A percentile compares a stretch with the other conserved stretches of the same genome.
These are phyloP conservation scores for Annulohypoxylon bovei DNA, from an alignment of 495 filamentous ascomycete genomes.

Conservation along the genomic window DNA sequence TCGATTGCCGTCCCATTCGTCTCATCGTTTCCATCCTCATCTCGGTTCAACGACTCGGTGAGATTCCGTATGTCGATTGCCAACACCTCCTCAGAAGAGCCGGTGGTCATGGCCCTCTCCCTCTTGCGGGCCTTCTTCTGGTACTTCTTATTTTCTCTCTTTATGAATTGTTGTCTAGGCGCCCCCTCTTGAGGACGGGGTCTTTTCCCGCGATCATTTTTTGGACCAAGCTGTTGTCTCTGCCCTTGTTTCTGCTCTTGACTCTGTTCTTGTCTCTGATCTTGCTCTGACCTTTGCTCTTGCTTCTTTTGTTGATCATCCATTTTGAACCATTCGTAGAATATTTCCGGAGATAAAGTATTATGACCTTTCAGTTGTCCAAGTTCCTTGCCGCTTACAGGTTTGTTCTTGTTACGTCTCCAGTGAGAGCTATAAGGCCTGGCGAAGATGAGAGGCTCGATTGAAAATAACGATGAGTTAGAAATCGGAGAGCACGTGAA, in stretches of 20 bases:
- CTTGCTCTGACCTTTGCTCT: no score
- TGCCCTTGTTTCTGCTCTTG: constrained; percentile 4
- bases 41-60: constrained; percentile 60
- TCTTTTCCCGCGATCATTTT: constrained; percentile 12
- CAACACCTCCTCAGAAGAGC: constrained; percentile 78
- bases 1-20: constrained; percentile 10
- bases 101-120: constrained; percentile 61
- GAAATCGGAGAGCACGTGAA: neutral
- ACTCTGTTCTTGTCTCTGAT: constrained; percentile 6
- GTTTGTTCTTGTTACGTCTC: neutral
- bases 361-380: neutral
- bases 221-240: neutral
- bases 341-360: neutral
- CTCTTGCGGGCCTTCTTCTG: constrained; percentile 51
- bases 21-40: constrained; percentile 18
- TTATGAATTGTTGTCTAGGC: constrained; percentile 34
- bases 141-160: constrained; percentile 63
- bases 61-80: constrained; percentile 73
- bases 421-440: neutral
- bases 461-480: neutral
- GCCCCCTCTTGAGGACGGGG: constrained; percentile 4
- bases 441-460: neutral
- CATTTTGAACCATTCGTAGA: constrained; percentile 6
- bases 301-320: neutral
- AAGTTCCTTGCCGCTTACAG: neutral